phyloP scores from a whole-genome alignment of 2,329 filamentous ascomycete species.

The Pseudofabraea citricarpa region DNA sequence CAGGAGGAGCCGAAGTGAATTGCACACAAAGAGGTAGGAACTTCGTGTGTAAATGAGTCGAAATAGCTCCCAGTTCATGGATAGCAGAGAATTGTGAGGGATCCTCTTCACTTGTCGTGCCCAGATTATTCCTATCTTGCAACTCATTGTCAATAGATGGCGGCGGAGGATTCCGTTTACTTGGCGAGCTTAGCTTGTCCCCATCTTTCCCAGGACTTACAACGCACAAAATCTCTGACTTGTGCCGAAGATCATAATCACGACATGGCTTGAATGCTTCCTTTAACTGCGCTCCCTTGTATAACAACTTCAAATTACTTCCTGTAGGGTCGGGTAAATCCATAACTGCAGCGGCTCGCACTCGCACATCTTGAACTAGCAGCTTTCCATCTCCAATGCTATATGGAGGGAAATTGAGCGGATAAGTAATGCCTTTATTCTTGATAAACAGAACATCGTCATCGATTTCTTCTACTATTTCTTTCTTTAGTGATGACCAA shows the following conservation, averaged over 20 bases:
- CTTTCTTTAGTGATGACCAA: no score
- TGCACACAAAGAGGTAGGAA: slow-evolving; percentile 61
- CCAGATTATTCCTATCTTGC: slow-evolving; percentile 29
- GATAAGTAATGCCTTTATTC: slow-evolving; percentile 60
- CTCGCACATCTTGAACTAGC: slow-evolving; percentile 58
- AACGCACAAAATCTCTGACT: slow-evolving; percentile 56
- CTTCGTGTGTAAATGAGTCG: slow-evolving; percentile 56
- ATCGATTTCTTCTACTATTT: slow-evolving; percentile 42
- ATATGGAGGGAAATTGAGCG: slow-evolving; percentile 69
- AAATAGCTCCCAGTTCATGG: slow-evolving; percentile 62
- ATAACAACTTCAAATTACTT: slow-evolving; percentile 61
- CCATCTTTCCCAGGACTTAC: slow-evolving; percentile 46
- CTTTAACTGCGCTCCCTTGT: slow-evolving; percentile 68
- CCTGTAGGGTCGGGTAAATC: slow-evolving; percentile 46
- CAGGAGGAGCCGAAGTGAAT: slow-evolving; percentile 58
- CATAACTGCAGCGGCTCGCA: slow-evolving; percentile 64
- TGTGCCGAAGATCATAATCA: slow-evolving; percentile 57
- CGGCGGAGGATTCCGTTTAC: slow-evolving; percentile 24
- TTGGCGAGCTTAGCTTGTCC: slow-evolving; percentile 37
- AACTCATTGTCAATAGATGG: slow-evolving; percentile 26
- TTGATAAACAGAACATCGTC: slow-evolving; percentile 70
- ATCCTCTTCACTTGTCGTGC: slow-evolving; percentile 20
- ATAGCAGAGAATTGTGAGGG: slow-evolving; percentile 35
- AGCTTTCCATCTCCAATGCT: slow-evolving; percentile 71
- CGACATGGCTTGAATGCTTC: slow-evolving; percentile 53